phyloP scores from a whole-genome alignment of 2,329 filamentous ascomycete genomes.

The Didymosphaeria variabile region DNA sequence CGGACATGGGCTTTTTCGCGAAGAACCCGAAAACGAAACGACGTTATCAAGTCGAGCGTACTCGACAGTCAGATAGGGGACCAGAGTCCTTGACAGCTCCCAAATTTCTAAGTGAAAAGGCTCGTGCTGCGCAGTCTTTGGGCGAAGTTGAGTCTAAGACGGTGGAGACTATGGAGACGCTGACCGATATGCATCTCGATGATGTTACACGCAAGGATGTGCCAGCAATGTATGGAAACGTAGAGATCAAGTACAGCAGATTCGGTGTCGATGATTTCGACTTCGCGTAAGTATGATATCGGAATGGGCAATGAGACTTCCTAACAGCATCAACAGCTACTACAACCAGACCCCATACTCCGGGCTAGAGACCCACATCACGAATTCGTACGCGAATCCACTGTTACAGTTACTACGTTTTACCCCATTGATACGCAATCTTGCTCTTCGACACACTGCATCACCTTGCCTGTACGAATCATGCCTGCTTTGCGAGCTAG shows the following conservation, averaged over 20 bases:
- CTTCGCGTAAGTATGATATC: slow-evolving; percentile 72
- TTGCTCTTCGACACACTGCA: slow-evolving; percentile 88
- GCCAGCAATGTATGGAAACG: slow-evolving; percentile 87
- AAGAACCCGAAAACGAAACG: slow-evolving; percentile 76
- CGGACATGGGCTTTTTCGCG: slow-evolving; percentile 80
- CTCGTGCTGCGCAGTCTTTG: slow-evolving; percentile 66
- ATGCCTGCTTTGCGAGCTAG: slow-evolving; percentile 92
- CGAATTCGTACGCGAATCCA: slow-evolving; percentile 95
- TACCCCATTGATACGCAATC: slow-evolving; percentile 85
- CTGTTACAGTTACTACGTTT: slow-evolving; percentile 92
- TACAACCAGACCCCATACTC: slow-evolving; percentile 95
- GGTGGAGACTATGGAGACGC: slow-evolving; percentile 67
- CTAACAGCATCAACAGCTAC: slow-evolving; percentile 64
- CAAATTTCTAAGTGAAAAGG: slow-evolving; percentile 95
- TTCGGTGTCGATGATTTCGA: slow-evolving; percentile 99
- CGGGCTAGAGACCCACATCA: slow-evolving; percentile 93
- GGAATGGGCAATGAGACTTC: neutral
- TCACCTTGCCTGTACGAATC: slow-evolving; percentile 82
- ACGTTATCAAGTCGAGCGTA: slow-evolving; percentile 86
- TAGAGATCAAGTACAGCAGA: slow-evolving; percentile 98
- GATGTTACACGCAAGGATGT: slow-evolving; percentile 80
- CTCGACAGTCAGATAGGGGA: slow-evolving; percentile 68
- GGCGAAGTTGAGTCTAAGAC: slow-evolving; percentile 41
- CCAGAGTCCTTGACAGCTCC: slow-evolving; percentile 75
- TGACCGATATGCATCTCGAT: slow-evolving; percentile 75